Evolutionary conservation across 306 rosid species (phyloP), one percentile per base, ranked within the genome.

Genomic region (Carpinus viminea): DNA sequence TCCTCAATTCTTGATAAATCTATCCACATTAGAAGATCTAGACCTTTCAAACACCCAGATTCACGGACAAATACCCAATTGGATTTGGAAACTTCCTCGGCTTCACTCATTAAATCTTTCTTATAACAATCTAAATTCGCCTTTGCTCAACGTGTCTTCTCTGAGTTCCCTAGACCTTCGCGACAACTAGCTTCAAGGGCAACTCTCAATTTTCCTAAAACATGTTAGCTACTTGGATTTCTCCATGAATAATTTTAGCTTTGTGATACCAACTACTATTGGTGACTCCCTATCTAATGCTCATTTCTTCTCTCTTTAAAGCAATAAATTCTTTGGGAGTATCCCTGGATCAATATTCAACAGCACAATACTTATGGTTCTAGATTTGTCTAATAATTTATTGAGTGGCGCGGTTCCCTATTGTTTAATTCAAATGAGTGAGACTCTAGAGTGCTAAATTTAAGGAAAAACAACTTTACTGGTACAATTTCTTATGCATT

Each of bases 41-140:
- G 80, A 77, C 74, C 11, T 75, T 26, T 62, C 79, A 8, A 3
- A 17, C 46, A 75, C 62, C 45, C 26, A 47, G 34, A 86, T 38
- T 4, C 0, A 0, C 0, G 51, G 72, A 9, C n/a, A 65, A 10
- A 55, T 90, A 21, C 92, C 97, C 24, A 46, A 7, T 8, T 88
- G 92, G 94, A 73, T 87, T 52, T 90, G 90, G 93, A n/a, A 15
- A 24, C 26, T 11, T 59, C 46, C 7, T 66, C 0, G 7, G 18
- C 72, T 38, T 17, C 2, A 0, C 0, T 36, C 61, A 3, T 46
- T 90, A 36, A 90, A 90, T 71, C 86, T 92, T 47, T 90, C 97
- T 41, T 45, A 56, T 74, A 92, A 92, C 78, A 48, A 24, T 0
- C 4, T 81, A 18, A 70, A 72, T 46, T 81, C 75, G 41, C 61